Conservation (phyloP, 225 moss, liverwort and hornwort genomes). For the Physcomitrellopsis africana region DNA sequence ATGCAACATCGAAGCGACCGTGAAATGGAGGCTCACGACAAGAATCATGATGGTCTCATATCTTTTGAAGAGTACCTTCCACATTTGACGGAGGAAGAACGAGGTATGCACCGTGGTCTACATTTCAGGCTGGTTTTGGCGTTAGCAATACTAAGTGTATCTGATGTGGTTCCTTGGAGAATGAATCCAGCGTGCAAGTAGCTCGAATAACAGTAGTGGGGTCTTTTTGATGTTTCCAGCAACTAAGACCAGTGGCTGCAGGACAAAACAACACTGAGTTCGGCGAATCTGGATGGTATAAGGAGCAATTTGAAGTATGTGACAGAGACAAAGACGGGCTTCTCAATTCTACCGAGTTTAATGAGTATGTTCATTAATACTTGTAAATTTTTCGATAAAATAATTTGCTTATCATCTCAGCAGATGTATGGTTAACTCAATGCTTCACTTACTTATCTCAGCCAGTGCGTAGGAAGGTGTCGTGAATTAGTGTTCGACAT, state of each 20-base stretch:
- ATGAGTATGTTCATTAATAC: constrained; percentile 43
- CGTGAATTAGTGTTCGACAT: too few relatives aligned
- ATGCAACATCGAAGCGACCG: constrained; percentile 70
- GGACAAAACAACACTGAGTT: constrained; percentile 53
- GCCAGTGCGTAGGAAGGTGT: too few relatives aligned
- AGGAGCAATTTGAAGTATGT: constrained; percentile 70
- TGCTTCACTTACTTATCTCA: too few relatives aligned
- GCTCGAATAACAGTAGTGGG: constrained; percentile 3
- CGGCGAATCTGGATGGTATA: constrained; percentile 76
- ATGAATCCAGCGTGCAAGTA: neutral
- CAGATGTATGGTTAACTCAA: too few relatives aligned
- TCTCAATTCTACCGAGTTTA: constrained; percentile 71
- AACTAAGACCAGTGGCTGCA: constrained; percentile 27
- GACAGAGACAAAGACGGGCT: constrained; percentile 66
- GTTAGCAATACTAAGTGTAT: neutral
- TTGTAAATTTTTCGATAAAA: constrained; percentile 11
- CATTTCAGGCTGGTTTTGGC: constrained; percentile 18
- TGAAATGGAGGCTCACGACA: constrained; percentile 65
- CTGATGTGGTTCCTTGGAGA: constrained; percentile 22
- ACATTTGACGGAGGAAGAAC: constrained; percentile 51
- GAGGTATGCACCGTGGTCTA: constrained; percentile 35
- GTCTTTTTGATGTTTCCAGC: constrained; percentile 19
- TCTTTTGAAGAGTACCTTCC: constrained; percentile 79
- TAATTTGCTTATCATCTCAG: neutral
- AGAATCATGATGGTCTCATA: constrained; percentile 62